Percentiles rank a stretch among this genome's conserved stretches.
Conservation (phyloP, 805 yeast species). For the Cyberlindnera americana region DNA sequence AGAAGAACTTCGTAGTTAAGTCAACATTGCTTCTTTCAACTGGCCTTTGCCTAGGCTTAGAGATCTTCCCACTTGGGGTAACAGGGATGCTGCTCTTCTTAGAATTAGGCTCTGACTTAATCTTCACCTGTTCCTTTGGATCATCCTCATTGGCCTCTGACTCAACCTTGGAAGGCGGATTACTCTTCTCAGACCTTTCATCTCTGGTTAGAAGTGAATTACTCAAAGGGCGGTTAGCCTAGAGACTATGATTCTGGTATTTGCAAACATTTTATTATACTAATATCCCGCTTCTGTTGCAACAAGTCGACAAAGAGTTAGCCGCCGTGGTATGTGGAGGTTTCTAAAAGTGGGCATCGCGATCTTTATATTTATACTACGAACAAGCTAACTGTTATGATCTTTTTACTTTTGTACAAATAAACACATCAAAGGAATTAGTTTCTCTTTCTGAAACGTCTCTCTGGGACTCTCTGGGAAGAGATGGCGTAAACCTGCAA, state of each 20-base stretch:
- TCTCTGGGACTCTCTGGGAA: conserved; percentile 79
- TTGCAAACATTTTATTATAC: background rate
- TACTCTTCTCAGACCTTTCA: no score
- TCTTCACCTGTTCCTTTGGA: conserved; percentile 18
- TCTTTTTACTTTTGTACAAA: conserved; percentile 21
- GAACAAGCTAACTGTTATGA: background rate
- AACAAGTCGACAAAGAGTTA: no score
- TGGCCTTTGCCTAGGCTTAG: conserved; percentile 10
- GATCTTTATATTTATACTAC: background rate
- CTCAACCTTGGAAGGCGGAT: background rate
- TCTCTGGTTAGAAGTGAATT: no score
- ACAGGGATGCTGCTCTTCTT: conserved; percentile 9
- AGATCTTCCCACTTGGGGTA: conserved; percentile 18
- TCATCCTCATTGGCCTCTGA: background rate
- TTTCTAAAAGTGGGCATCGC: no score
- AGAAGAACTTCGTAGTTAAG: conserved; percentile 21
- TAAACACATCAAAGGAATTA: conserved; percentile 35
- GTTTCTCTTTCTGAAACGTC: conserved; percentile 92
- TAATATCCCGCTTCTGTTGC: no score
- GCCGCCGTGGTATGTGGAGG: background rate
- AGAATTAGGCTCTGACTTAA: conserved; percentile 18
- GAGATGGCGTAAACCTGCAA: conserved; percentile 82
- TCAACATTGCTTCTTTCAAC: conserved; percentile 11
- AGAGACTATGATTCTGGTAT: background rate
- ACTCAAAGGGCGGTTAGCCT: no score